phyloP scores from a whole-genome alignment of 2,329 filamentous ascomycete genomes.

The Paracamarosporium sp. region DNA sequence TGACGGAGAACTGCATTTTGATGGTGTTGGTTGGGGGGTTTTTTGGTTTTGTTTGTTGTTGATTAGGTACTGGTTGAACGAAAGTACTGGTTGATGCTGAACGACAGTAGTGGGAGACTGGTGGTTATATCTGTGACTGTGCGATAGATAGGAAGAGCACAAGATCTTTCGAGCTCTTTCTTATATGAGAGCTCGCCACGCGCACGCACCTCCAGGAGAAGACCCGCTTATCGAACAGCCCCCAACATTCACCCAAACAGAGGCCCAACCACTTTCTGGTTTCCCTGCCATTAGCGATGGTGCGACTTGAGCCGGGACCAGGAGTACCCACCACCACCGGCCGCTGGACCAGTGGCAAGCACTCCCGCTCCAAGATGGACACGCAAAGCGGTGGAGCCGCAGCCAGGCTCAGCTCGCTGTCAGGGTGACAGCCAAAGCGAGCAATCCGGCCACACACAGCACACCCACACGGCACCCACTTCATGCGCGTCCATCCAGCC shows the following conservation, averaged over 20 bases:
- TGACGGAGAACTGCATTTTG: conserved; percentile 39
- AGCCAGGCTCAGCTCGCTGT: background rate
- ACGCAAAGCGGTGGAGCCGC: conserved; percentile 7
- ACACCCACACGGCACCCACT: conserved; percentile 5
- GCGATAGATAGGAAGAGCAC: conserved; percentile 1
- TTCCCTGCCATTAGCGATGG: conserved; percentile 1
- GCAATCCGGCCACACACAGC: background rate
- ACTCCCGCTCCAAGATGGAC: background rate
- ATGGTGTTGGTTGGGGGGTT: conserved; percentile 17
- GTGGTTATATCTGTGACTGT: background rate
- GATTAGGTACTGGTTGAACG: conserved; percentile 3
- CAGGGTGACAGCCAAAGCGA: conserved; percentile 6
- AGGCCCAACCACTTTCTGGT: conserved; percentile 6
- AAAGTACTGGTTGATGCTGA: conserved; percentile 1
- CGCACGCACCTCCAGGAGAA: background rate
- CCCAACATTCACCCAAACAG: conserved; percentile 8
- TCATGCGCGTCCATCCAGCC: background rate
- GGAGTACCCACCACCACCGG: background rate
- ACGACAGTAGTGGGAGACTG: background rate
- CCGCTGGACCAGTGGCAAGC: background rate
- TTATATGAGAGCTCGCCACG: conserved; percentile 9
- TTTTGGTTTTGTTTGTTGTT: conserved; percentile 9
- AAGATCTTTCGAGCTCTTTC: background rate
- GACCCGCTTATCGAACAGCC: conserved; percentile 2
- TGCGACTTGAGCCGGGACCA: conserved; percentile 3